These are phyloP conservation scores for Nepenthes gracilis DNA, from an alignment of 148 eudicot species.

Conservation along the genomic window DNA sequence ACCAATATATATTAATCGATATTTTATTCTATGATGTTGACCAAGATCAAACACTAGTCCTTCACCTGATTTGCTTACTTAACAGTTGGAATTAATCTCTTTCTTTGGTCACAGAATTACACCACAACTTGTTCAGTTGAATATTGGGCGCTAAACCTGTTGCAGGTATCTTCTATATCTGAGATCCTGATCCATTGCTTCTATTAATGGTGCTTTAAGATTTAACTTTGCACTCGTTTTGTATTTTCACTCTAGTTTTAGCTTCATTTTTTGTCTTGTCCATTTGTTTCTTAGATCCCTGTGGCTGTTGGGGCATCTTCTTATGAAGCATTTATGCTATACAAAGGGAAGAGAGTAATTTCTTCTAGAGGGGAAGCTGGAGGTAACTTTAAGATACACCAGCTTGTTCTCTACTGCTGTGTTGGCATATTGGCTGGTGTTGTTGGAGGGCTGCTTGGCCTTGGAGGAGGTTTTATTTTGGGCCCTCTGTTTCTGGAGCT, in stretches of 20 bases:
- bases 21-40: too few relatives aligned
- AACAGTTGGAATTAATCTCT: background rate
- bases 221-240: background rate
- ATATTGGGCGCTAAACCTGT: conserved; percentile 37
- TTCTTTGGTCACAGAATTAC: conserved; percentile 24
- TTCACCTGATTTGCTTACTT: too few relatives aligned
- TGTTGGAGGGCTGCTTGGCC: conserved; percentile 68
- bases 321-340: conserved; percentile 41
- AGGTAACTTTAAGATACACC: conserved; percentile 20
- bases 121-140: conserved; percentile 37
- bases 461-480: conserved; percentile 62
- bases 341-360: conserved; percentile 41
- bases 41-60: background rate
- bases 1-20: too few relatives aligned
- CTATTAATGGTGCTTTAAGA: background rate
- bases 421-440: conserved; percentile 47
- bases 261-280: background rate
- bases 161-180: conserved; percentile 31
- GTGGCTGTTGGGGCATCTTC: conserved; percentile 43
- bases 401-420: conserved; percentile 29
- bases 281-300: conserved; percentile 26
- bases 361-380: conserved; percentile 35
- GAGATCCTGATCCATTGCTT: background rate
- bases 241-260: background rate
- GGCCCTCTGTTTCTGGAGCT: conserved; percentile 7